Percentiles rank a stretch among this genome's conserved stretches.
Evolutionary conservation across 1,284 basidiomycete genomes (phyloP).

Genomic region (Athelia psychrophila): DNA sequence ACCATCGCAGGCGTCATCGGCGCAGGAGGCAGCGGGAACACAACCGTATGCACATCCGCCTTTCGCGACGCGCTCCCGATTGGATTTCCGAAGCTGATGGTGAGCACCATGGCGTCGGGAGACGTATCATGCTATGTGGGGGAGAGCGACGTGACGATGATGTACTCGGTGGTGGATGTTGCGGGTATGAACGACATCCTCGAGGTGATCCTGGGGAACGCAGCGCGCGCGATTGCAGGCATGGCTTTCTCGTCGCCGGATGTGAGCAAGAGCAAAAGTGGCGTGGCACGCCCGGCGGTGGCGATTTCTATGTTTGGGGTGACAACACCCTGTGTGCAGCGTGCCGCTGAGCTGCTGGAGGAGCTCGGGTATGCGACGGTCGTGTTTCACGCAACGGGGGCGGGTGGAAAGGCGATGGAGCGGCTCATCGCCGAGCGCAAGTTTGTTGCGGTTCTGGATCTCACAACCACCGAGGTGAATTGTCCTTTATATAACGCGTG

Average conservation of each 20-base stretch:
- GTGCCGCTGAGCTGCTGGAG: constrained; percentile 18
- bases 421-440: constrained; percentile 17
- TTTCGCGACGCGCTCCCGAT: constrained; percentile 21
- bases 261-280: neutral
- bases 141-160: constrained; percentile 25
- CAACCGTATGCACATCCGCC: constrained; percentile 19
- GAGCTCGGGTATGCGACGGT: constrained; percentile 22
- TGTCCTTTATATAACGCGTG: neutral
- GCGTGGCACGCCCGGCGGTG: constrained; percentile 8
- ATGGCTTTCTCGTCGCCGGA: constrained; percentile 10
- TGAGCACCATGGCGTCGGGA: constrained; percentile 28
- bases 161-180: constrained; percentile 25
- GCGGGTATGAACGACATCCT: constrained; percentile 25
- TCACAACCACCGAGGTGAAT: constrained; percentile 23
- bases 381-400: constrained; percentile 23
- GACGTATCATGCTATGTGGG: constrained; percentile 20
- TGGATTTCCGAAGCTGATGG: constrained; percentile 22
- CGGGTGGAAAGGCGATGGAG: constrained; percentile 26
- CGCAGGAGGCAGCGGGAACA: constrained; percentile 23
- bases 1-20: constrained; percentile 16
- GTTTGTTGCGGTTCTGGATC: constrained; percentile 22
- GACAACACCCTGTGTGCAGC: constrained; percentile 22
- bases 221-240: constrained; percentile 20
- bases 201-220: constrained; percentile 17
- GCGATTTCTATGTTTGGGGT: constrained; percentile 24